Base-by-base conservation (phyloP, 2,329 filamentous ascomycete species). In the Pseudocercospora vitis region DNA sequence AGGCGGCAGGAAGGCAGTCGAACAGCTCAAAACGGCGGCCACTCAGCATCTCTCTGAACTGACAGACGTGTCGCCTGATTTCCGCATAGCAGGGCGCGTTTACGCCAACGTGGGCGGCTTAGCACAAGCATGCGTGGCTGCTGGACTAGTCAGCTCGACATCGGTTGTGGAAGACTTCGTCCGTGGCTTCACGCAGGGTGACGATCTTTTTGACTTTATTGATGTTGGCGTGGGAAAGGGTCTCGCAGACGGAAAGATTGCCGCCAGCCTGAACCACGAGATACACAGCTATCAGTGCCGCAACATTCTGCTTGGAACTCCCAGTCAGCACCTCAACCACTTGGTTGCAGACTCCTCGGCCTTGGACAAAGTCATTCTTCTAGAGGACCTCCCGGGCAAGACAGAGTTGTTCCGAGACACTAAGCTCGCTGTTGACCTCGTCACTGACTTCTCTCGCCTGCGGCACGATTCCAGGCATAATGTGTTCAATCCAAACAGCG, bases 211-310 rank as follows among this genome's bases (percentile, higher is more conserved):
- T 53, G 82, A 86, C 63, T 82, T 83, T 60, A 72, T 84, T 19
- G 83, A 86, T 64, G 80, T 81, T 12, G 79, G 82, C 6, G 76
- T 79, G 58, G 76, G 80, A 24, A 83, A 83, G 63, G 79, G 82
- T 60, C 77, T 78, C 16, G 78, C 79, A 16, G 78, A 80, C 60
- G 78, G 77, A 62, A 86, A 86, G 66, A 73, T 86, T 52, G 76
- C 78, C 11, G 81, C 81, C 59, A 71, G 72, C 21, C 78, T 85
- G 68, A 78, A 79, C 60, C 66, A 81, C 44, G 76, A 79, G 66
- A 70, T 82, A 47, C 73, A 78, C 67, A 78, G 84, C 61, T 78
- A 76, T 57, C 81, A 83, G 60, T 85, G 82, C 63, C 81, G 80
- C 49, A 81, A 83, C 52, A 77, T 85, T 48, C 71, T 84, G 45